These are phyloP conservation scores for Magnusiomyces ingens DNA, from an alignment of 1,139 yeast genomes.

Conservation along the genomic window DNA sequence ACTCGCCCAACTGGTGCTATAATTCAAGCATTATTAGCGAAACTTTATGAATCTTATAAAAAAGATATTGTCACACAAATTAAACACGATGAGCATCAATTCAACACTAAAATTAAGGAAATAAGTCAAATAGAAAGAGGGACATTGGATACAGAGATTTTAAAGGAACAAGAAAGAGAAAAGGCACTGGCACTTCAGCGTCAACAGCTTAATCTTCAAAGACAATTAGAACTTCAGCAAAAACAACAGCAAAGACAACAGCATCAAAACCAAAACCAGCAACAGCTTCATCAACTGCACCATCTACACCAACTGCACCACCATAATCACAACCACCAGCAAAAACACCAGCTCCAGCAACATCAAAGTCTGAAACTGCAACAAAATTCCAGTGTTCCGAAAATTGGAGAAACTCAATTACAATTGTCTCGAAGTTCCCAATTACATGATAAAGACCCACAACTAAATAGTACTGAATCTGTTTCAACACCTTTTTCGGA, in stretches of 20 bases:
- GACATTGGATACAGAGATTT: slow-evolving; percentile 30
- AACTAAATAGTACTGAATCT: not conserved
- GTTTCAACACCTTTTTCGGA: not conserved
- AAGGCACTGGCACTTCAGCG: slow-evolving; percentile 20
- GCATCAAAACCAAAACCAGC: not conserved
- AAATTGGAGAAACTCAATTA: too few relatives aligned
- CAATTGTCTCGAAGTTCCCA: too few relatives aligned
- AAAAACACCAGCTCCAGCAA: slow-evolving; percentile 3
- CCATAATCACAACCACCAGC: not conserved
- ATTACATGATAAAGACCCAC: not conserved
- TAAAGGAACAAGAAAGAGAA: slow-evolving; percentile 18
- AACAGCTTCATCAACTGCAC: not conserved
- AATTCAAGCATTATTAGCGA: slow-evolving; percentile 25
- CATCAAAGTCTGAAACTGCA: not conserved
- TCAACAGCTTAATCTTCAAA: slow-evolving; percentile 21
- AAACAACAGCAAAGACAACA: slow-evolving; percentile 14
- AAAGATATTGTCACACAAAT: slow-evolving; percentile 27
- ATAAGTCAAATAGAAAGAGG: slow-evolving; percentile 35
- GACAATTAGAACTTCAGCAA: slow-evolving; percentile 24
- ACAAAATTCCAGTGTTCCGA: not conserved
- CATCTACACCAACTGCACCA: too few relatives aligned
- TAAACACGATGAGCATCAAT: slow-evolving; percentile 31
- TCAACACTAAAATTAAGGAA: slow-evolving; percentile 27
- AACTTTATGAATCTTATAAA: slow-evolving; percentile 28
- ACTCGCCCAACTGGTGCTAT: slow-evolving; percentile 24